phyloP scores from a whole-genome alignment of 176 grass and related monocot species.

The Pontederia paniculata region DNA sequence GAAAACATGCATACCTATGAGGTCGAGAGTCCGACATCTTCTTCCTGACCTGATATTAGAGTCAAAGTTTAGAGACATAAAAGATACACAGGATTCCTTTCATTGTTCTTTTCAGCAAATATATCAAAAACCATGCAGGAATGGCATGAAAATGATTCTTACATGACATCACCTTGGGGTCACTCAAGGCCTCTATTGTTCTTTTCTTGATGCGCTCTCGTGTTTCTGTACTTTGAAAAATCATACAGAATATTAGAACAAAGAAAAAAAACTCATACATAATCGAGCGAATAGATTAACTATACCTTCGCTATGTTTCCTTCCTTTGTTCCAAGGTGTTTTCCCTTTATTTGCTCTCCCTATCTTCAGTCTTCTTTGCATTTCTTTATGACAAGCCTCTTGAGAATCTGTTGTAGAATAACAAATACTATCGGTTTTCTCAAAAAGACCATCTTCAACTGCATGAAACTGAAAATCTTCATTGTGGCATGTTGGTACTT shows the following conservation, averaged over 20 bases:
- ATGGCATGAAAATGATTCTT: slow-evolving; percentile 34
- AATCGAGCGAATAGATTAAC: background rate
- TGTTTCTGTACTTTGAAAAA: slow-evolving; percentile 33
- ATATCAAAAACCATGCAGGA: background rate
- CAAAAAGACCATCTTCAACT: background rate
- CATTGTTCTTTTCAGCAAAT: slow-evolving; percentile 17
- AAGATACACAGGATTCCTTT: too few relatives aligned
- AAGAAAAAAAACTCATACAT: slow-evolving; percentile 1
- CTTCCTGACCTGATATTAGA: slow-evolving; percentile 55
- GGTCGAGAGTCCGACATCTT: slow-evolving; percentile 53
- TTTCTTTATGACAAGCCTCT: slow-evolving; percentile 38
- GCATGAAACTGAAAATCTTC: background rate
- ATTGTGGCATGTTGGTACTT: background rate
- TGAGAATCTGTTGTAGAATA: background rate
- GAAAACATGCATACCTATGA: slow-evolving; percentile 48
- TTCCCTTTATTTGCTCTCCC: slow-evolving; percentile 63
- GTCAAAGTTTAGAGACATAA: background rate
- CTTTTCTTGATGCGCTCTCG: slow-evolving; percentile 52
- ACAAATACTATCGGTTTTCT: background rate
- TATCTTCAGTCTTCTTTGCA: slow-evolving; percentile 69
- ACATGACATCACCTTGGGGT: slow-evolving; percentile 99
- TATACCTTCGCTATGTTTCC: slow-evolving; percentile 49
- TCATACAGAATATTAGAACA: slow-evolving; percentile 4
- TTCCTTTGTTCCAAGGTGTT: slow-evolving; percentile 67
- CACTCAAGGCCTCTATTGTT: slow-evolving; percentile 52